Evolutionary conservation across 306 rosid species (phyloP), one percentile per base, ranked within the genome.

Genomic region (Hylodesmum podocarpum): DNA sequence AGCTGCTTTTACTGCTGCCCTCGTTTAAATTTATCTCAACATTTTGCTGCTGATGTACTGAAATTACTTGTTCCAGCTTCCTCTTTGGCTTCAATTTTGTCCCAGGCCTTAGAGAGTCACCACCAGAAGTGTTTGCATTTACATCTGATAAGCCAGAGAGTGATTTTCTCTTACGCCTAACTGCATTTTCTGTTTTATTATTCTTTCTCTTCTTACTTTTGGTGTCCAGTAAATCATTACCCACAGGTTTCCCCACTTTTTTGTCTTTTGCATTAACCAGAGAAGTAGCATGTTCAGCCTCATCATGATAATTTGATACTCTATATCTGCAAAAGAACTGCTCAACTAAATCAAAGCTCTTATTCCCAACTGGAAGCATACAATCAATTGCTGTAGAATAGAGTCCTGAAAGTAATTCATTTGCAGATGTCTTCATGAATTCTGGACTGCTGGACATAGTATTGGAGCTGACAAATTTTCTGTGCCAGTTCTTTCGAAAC

Each of bases 291-390:
- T 66, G 78, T 72, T 84, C 85, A 46, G 73, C 85, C 82, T 82
- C 98, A 3, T 94, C 97, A 40, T 63, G 87, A 80, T 49, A 91
- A 53, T 72, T 41, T 5, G 91, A 83, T 73, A 88, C 75, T 84
- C 98, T 87, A 77, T 81, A 87, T 84, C 84, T 85, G 33, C 91
- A 86, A 66, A 94, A 77, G 83, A 91, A 88, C 92, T 85, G 89
- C 79, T 87, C 92, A 80, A 87, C 86, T 36, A 84, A 71, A 75
- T 82, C 87, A 71, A 86, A 88, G 59, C 73, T 74, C 69, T 84
- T 71, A 37, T 81, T 72, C 78, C 83, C 80, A 2, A 43, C 39
- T 0, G 86, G 83, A 81, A 85, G 81, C 76, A 74, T 82, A 75
- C 94, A 87, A 66, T 86, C 81, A 70, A 85, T 87, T 55, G 98